These are phyloP conservation scores for Sclerotinia trifoliorum DNA, from an alignment of 2,329 filamentous ascomycete genomes.

Conservation along the genomic window DNA sequence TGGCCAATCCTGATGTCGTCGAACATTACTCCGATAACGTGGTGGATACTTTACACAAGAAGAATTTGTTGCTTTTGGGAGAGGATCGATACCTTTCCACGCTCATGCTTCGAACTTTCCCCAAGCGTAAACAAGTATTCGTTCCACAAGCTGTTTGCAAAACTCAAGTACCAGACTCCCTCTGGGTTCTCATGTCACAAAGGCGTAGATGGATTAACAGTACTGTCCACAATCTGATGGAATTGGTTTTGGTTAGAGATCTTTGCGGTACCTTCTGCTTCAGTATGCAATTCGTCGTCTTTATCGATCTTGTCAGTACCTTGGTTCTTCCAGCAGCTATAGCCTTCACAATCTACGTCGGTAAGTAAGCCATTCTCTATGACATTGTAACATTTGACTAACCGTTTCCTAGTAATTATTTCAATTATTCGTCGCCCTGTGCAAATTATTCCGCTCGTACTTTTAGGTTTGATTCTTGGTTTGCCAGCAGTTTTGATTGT, in stretches of 20 bases:
- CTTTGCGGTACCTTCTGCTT: constrained; percentile 99
- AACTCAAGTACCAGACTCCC: constrained; percentile 90
- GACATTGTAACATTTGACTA: constrained; percentile 20
- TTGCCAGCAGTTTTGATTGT: constrained; percentile 89
- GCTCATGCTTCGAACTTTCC: constrained; percentile 97
- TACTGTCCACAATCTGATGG: constrained; percentile 98
- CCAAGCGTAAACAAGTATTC: constrained; percentile 98
- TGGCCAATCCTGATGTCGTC: constrained; percentile 96
- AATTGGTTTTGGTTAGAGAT: constrained; percentile 90
- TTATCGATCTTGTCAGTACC: constrained; percentile 91
- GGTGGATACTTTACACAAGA: constrained; percentile 96
- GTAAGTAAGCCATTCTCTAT: constrained; percentile 53
- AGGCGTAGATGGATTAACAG: constrained; percentile 99
- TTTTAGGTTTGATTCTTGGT: constrained; percentile 88
- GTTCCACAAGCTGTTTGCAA: constrained; percentile 99
- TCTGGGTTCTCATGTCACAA: constrained; percentile 89
- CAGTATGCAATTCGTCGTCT: constrained; percentile 99
- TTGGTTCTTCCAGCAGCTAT: constrained; percentile 94
- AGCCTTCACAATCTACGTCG: constrained; percentile 93
- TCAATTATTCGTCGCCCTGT: constrained; percentile 75
- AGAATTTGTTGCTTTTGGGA: constrained; percentile 86
- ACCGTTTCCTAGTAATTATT: constrained; percentile 63
- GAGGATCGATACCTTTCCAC: constrained; percentile 96
- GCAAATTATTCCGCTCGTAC: constrained; percentile 85
- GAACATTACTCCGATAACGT: constrained; percentile 99